Conservation (phyloP, 2,329 filamentous ascomycete genomes). For the Rutstroemia sp. region DNA sequence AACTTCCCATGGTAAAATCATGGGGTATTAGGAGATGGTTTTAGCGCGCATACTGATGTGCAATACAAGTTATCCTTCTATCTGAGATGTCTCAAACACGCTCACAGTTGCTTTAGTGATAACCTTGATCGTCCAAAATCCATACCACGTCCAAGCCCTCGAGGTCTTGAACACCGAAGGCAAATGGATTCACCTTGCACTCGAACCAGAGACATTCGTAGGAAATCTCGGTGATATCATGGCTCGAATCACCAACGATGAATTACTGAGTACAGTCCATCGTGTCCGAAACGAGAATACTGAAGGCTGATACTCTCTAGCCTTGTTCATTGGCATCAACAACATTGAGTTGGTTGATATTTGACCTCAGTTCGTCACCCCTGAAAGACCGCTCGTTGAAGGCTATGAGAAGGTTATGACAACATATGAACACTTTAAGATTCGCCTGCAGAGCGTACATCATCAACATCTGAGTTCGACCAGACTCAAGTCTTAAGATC, state of each 20-base stretch:
- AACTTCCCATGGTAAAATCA: no score
- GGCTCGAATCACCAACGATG: constrained; percentile 14
- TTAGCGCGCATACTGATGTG: not conserved
- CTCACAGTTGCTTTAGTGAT: not conserved
- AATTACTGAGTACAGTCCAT: constrained; percentile 14
- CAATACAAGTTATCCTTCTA: not conserved
- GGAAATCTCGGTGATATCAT: constrained; percentile 14
- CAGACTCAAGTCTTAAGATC: no score
- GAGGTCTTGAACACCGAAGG: not conserved
- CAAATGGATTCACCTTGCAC: not conserved
- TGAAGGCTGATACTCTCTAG: not conserved
- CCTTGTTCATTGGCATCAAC: not conserved
- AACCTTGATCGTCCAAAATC: not conserved
- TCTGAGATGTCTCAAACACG: not conserved
- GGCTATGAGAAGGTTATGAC: no score
- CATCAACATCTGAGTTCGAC: no score
- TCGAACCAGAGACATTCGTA: not conserved
- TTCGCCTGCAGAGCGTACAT: no score
- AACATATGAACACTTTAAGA: no score
- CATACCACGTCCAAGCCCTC: not conserved
- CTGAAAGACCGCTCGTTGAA: no score
- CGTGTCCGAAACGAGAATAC: constrained; percentile 16
- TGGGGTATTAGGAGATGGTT: not conserved
- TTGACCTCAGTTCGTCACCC: no score
- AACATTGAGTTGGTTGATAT: not conserved